These are phyloP conservation scores for Wickerhamomyces sp. DNA, from an alignment of 1,139 yeast species.

Conservation along the genomic window DNA sequence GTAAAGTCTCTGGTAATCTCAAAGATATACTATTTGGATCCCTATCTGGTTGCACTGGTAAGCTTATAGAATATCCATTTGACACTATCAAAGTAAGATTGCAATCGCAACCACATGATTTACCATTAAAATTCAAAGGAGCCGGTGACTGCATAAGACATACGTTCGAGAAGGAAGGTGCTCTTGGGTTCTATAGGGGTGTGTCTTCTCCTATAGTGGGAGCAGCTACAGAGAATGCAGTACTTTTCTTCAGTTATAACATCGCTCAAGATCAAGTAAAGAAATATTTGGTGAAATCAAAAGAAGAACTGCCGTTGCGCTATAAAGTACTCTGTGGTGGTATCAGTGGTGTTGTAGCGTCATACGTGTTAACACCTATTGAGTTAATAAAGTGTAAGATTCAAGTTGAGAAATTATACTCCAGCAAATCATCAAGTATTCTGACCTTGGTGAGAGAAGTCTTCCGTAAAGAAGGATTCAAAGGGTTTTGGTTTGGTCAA, in stretches of 20 bases:
- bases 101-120: slow-evolving; percentile 58
- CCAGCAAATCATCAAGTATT: slow-evolving; percentile 21
- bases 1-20: slow-evolving; percentile 7
- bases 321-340: slow-evolving; percentile 64
- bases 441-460: slow-evolving; percentile 40
- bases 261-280: slow-evolving; percentile 34
- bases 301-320: slow-evolving; percentile 32
- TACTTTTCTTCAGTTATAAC: slow-evolving; percentile 60
- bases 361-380: slow-evolving; percentile 83
- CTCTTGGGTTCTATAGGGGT: slow-evolving; percentile 61
- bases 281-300: slow-evolving; percentile 12
- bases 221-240: slow-evolving; percentile 82
- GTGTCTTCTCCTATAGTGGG: slow-evolving; percentile 78
- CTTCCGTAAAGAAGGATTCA: slow-evolving; percentile 46
- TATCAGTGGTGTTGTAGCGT: slow-evolving; percentile 75
- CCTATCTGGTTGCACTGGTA: slow-evolving; percentile 76
- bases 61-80: slow-evolving; percentile 83
- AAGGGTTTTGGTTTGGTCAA: slow-evolving; percentile 81
- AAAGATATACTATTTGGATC: slow-evolving; percentile 23
- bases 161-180: slow-evolving; percentile 64
- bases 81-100: slow-evolving; percentile 88
- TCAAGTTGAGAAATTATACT: slow-evolving; percentile 59
- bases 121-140: slow-evolving; percentile 38
- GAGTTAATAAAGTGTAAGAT: slow-evolving; percentile 84
- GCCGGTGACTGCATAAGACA: slow-evolving; percentile 56